Evolutionary conservation across 75 land plant species (phyloP).

Genomic region (Larix kaempferi): DNA sequence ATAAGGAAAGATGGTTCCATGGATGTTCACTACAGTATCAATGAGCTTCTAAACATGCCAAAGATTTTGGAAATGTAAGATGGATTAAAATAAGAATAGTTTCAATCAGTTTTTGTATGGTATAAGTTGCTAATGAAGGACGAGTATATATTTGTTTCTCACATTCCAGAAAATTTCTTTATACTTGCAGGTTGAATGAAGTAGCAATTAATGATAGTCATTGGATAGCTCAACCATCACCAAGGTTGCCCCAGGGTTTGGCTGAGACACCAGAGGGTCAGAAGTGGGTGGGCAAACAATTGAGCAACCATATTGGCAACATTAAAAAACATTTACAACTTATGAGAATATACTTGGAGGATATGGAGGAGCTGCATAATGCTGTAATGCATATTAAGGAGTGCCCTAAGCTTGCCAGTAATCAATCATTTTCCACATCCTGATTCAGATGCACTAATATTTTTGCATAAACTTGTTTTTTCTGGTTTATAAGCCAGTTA

Average conservation of each 20-base stretch:
- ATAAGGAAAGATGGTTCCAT: not conserved
- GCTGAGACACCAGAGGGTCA: slow-evolving; percentile 7
- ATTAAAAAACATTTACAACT: not conserved
- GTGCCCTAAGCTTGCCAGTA: not conserved
- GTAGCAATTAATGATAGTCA: not conserved
- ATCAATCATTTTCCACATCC: too few species aligned
- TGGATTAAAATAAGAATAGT: not conserved
- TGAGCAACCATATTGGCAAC: not conserved
- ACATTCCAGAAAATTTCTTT: not conserved
- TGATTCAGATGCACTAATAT: too few species aligned
- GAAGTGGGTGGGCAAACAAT: slow-evolving; percentile 1
- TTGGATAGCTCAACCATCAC: slow-evolving; percentile 10
- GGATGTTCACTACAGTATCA: not conserved
- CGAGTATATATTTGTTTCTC: not conserved
- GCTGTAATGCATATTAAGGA: slow-evolving; percentile 10
- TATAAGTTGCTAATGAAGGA: not conserved
- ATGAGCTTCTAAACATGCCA: not conserved
- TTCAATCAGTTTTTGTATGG: not conserved
- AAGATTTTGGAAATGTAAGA: not conserved
- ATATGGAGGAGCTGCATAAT: not conserved
- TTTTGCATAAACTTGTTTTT: too few species aligned
- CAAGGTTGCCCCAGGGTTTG: slow-evolving; percentile 1
- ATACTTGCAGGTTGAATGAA: not conserved
- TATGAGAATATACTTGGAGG: slow-evolving; percentile 2
- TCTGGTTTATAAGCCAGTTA: too few species aligned